Conservation (phyloP, 768 basidiomycete species). For the Fomitopsis serialis region DNA sequence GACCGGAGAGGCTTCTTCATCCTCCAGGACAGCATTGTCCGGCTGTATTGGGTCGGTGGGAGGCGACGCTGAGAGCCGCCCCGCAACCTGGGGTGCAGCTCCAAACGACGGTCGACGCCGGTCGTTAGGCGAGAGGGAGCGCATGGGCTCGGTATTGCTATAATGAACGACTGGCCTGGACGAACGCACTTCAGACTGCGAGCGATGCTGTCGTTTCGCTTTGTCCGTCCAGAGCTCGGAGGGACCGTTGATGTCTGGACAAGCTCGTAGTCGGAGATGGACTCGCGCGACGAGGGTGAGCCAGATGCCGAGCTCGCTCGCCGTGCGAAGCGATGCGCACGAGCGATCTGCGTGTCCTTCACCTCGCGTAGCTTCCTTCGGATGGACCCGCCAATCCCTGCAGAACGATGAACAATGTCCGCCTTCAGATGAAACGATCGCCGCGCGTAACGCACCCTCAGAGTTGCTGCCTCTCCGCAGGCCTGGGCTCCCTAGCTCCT, state of each 20-base stretch:
- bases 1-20: not conserved
- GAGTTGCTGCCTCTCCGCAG: not conserved
- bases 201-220: conserved; percentile 13
- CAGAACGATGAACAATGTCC: not conserved
- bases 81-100: too few relatives aligned
- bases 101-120: too few relatives aligned
- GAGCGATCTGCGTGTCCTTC: conserved; percentile 11
- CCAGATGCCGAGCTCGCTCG: conserved; percentile 3
- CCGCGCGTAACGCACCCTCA: not conserved
- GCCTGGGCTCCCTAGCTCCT: not conserved
- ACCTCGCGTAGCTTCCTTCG: conserved; percentile 14
- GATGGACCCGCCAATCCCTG: conserved; percentile 13
- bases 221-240: conserved; percentile 11
- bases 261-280: not conserved
- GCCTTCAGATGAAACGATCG: not conserved
- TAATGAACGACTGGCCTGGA: conserved; percentile 12
- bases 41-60: not conserved
- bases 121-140: not conserved
- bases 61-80: not conserved
- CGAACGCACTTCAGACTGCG: conserved; percentile 13
- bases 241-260: conserved; percentile 2
- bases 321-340: conserved; percentile 15
- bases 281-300: not conserved
- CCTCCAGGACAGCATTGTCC: not conserved
- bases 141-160: not conserved